A percentile compares a stretch with the other conserved stretches of the same genome.
Conservation (phyloP, 148 eudicot genomes). For the Camellia japonica region DNA sequence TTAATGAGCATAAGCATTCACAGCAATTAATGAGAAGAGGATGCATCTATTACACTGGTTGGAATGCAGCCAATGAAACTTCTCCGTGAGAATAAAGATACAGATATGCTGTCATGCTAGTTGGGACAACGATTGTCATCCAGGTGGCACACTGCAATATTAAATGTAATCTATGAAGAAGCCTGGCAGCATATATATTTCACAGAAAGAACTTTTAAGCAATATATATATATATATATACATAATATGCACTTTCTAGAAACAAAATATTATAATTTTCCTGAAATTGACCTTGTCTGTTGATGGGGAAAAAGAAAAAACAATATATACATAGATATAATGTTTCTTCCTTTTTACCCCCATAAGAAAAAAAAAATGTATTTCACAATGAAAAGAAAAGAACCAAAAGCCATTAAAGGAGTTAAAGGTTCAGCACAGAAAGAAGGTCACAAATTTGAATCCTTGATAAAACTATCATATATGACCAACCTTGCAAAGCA, state of each 20-base stretch:
- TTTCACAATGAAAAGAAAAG: neutral
- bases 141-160: slow-evolving; percentile 92
- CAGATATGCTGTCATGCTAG: slow-evolving; percentile 98
- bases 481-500: neutral
- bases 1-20: neutral
- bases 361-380: neutral
- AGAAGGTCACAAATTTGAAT: neutral
- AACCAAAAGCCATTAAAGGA: neutral
- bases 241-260: neutral
- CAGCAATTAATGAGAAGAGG: slow-evolving; percentile 30
- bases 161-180: slow-evolving; percentile 12
- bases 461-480: neutral
- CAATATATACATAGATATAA: neutral
- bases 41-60: slow-evolving; percentile 99
- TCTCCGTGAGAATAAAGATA: slow-evolving; percentile 98
- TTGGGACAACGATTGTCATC: slow-evolving; percentile 97
- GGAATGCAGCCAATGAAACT: slow-evolving; percentile 95
- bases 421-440: neutral
- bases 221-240: no score
- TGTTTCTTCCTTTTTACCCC: neutral
- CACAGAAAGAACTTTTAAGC: neutral
- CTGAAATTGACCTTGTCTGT: neutral
- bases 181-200: neutral
- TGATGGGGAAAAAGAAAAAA: neutral
- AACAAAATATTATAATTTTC: neutral